Base-by-base conservation (phyloP, 129 eudicot species). In the Flaveria sonorensis region DNA sequence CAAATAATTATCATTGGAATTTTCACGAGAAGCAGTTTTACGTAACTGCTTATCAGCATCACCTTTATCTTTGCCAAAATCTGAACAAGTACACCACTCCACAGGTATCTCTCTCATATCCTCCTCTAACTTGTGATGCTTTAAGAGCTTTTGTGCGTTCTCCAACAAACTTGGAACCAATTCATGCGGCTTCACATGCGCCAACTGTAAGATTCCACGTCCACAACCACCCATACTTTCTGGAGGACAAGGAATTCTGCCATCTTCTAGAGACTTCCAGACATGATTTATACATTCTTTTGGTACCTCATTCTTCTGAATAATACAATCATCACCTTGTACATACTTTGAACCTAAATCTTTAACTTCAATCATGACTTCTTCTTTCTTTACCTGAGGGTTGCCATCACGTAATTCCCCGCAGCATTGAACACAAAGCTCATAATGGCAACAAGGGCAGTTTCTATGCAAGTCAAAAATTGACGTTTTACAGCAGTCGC, bases 371-470 rank as follows among this genome's bases (percentile, higher is more conserved):
- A 70, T 16, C 10, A 42, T 16, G 57, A 80, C 78, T 82, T 73
- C 93, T 71, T 82, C 81, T 19, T 85, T 85, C 48, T 85, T 75
- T 51, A 87, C 86, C 57, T 76, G 79, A 42, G 76, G 69, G 67
- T 57, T 55, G 24, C 92, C 96, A 77, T 87, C 80, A 52, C 97
- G 89, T 62, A 89, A 47, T 81, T 92, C 97, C 64, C 74, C 79
- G 68, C 97, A 92, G 79, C 97, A 92, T 67, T 83, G 75, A 78
- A 92, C 90, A 74, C 97, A 92, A n/a, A 89, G 78, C 45, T 92
- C 96, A 84, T 85, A 92, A 16, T 83, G 72, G 81, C 96, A 89
- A 19, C 10, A 24, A 18, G 89, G 83, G 68, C 97, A 92, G 83
- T 83, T 87, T 70, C 97, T 80, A 74, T 85, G 90, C 81, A 83